phyloP scores from a whole-genome alignment of 257 asterid genomes.

The Salvia rosmarinus region DNA sequence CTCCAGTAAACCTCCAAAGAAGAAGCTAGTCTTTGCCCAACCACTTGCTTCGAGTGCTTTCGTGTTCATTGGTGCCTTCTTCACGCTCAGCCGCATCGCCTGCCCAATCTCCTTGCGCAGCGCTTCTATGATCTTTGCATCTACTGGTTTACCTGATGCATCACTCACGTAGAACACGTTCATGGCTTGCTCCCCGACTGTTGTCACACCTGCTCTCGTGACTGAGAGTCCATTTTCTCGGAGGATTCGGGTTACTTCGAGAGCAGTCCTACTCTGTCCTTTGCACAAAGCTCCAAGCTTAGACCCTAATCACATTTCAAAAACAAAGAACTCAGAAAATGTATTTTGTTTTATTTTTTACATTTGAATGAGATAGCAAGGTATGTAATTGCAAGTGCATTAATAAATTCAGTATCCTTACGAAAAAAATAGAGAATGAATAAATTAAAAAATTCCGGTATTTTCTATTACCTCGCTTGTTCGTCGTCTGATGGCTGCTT shows the following conservation, averaged over 20 bases:
- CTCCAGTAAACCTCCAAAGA: slow-evolving; percentile 78
- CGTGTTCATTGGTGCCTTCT: slow-evolving; percentile 50
- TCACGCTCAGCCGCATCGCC: slow-evolving; percentile 83
- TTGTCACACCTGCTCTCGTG: slow-evolving; percentile 86
- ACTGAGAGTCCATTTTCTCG: slow-evolving; percentile 88
- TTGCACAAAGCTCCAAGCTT: slow-evolving; percentile 86
- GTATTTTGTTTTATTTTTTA: neutral
- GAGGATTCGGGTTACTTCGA: slow-evolving; percentile 84
- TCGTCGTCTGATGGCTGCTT: slow-evolving; percentile 92
- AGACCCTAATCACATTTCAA: slow-evolving; percentile 57
- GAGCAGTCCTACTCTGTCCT: slow-evolving; percentile 92
- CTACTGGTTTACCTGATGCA: slow-evolving; percentile 83
- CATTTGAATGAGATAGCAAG: no score
- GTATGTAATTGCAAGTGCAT: no score
- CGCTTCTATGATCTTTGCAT: slow-evolving; percentile 66
- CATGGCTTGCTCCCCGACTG: slow-evolving; percentile 81
- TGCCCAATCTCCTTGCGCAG: slow-evolving; percentile 78
- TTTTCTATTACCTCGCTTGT: slow-evolving; percentile 70
- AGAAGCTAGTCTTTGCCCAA: slow-evolving; percentile 82
- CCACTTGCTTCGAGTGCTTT: slow-evolving; percentile 62
- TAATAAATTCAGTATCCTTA: no score
- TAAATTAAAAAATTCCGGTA: no score
- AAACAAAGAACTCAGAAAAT: neutral
- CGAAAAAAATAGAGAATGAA: no score
- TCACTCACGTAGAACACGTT: slow-evolving; percentile 83